Evolutionary conservation across 2,329 filamentous ascomycete genomes (phyloP).

Genomic region (Ophiostoma australiae): DNA sequence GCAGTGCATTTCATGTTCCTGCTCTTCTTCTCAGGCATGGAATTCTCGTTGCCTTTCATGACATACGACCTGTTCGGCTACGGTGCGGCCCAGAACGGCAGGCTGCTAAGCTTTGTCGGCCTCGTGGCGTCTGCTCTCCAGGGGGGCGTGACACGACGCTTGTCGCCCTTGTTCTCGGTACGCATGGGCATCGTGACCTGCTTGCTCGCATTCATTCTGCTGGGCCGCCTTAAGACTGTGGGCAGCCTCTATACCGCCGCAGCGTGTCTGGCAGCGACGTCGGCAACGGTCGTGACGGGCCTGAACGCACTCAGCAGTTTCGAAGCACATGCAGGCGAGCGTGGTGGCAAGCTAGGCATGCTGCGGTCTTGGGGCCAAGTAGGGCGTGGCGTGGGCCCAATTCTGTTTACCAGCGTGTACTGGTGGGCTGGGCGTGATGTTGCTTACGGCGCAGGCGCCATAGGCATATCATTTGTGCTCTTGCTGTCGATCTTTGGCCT

Average conservation of each 20-base stretch:
- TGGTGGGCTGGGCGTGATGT: slow-evolving; percentile 94
- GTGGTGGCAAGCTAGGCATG: slow-evolving; percentile 80
- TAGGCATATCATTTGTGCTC: slow-evolving; percentile 71
- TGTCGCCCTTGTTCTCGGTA: slow-evolving; percentile 75
- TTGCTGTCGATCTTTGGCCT: slow-evolving; percentile 66
- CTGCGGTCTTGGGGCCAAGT: slow-evolving; percentile 79
- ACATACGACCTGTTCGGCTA: slow-evolving; percentile 91
- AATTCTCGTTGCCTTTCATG: slow-evolving; percentile 96
- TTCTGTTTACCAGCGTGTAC: slow-evolving; percentile 91
- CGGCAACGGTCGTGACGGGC: slow-evolving; percentile 89
- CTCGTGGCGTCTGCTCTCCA: slow-evolving; percentile 89
- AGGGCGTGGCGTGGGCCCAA: slow-evolving; percentile 77
- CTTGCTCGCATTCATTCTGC: slow-evolving; percentile 71
- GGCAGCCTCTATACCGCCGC: slow-evolving; percentile 73
- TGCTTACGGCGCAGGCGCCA: slow-evolving; percentile 76
- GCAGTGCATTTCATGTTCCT: slow-evolving; percentile 84
- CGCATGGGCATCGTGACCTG: slow-evolving; percentile 74
- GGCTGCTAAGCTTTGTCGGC: slow-evolving; percentile 83
- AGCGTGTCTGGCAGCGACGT: slow-evolving; percentile 79
- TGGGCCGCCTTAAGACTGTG: slow-evolving; percentile 65
- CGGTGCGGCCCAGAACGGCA: slow-evolving; percentile 72
- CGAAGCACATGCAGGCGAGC: slow-evolving; percentile 72
- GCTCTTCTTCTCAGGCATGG: slow-evolving; percentile 96
- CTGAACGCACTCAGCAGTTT: slow-evolving; percentile 89
- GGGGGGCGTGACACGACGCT: slow-evolving; percentile 79